Evolutionary conservation across 495 filamentous ascomycete species (phyloP), one percentile per base, ranked within the genome.

Genomic region (Aspergillus funiculosus): DNA sequence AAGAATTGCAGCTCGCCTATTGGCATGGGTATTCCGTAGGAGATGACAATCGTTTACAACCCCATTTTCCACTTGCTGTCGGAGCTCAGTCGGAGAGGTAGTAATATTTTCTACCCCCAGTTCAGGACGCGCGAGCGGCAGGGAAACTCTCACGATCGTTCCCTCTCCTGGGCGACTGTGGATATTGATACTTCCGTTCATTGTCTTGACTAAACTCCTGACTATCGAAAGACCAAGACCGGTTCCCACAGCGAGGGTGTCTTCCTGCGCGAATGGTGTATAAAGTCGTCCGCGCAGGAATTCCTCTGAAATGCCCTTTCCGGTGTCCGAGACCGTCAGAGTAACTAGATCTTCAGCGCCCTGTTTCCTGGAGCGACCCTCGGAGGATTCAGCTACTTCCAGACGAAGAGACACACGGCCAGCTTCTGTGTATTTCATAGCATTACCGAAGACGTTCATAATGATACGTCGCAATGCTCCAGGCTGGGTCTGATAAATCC

Each of bases 361-460:
- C 28, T 67, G 50, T 10, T 63, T 55, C 1, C 59, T 63, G n/a
- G 59, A 59, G 6, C 59, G 66, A 25, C 62, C 53, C 18, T 60
- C 58, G 3, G 61, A 64, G 1, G 58, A 51, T 27, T 67, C 59
- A 3, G 70, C 57, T 14, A 77, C 70, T 30, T 71, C 73, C 11
- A 89, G 59, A 0, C 62, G 73, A 10, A 91, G 62, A 4, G 73
- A 72, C 22, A 94, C 83, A 39, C 69, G 79, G 4, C 87, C 87
- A 1, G 69, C 61, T 6, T 71, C 71, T 5, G 82, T 89, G 52
- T 87, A 90, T 52, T 94, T 94, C 53, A 91, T 74, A 0, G 87
- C 79, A 60, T 94, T 94, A 13, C 87, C 84, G 43, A 88, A 82
- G 1, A 91, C 50, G 52, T 94, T 90, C 82, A 89, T 86, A 24